Conservation (phyloP, 164 flowering plant genomes). For the Echeveria elegans region DNA sequence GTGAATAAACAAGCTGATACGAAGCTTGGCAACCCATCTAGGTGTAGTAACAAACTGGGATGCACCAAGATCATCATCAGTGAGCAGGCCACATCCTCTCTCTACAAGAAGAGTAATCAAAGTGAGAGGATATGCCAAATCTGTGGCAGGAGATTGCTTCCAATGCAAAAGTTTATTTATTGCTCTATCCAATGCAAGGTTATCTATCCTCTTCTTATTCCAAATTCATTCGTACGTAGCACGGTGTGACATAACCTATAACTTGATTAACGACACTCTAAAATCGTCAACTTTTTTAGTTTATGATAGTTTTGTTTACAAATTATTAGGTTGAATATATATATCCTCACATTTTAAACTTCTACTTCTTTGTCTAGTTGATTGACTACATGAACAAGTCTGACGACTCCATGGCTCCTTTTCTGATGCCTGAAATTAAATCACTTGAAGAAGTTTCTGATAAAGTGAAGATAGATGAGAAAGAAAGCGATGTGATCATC, state of each 20-base stretch:
- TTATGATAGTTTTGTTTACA: too few relatives aligned
- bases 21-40: not conserved
- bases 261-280: too few relatives aligned
- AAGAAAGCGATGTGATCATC: not conserved
- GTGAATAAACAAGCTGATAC: not conserved
- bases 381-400: not conserved
- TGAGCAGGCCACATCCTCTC: not conserved
- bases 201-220: not conserved
- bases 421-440: not conserved
- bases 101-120: not conserved
- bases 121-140: not conserved
- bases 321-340: too few relatives aligned
- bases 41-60: not conserved
- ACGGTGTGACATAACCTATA: too few relatives aligned
- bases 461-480: not conserved
- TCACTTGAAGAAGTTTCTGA: not conserved
- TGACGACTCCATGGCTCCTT: not conserved
- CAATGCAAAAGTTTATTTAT: not conserved
- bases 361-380: not conserved
- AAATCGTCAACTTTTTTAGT: too few relatives aligned
- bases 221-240: too few relatives aligned
- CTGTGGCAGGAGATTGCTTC: not conserved
- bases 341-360: too few relatives aligned
- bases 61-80: not conserved
- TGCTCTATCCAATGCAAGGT: slow-evolving; percentile 6